Base-by-base conservation (phyloP, 805 yeast species). In the Pichia californica region DNA sequence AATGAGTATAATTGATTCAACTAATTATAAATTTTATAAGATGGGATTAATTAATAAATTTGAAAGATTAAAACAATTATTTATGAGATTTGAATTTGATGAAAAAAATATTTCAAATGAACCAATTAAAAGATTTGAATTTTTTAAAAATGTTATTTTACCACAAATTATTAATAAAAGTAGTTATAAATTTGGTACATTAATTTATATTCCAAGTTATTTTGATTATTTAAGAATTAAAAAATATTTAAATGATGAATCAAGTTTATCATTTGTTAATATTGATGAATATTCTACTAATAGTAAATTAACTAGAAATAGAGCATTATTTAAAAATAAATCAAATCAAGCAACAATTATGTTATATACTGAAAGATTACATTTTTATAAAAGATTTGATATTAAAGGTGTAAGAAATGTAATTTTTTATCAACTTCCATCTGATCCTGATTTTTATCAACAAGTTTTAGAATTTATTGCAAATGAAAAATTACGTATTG, bases 281-380 rank as follows among this genome's bases (percentile, higher is more conserved):
- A 69, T 87, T 36, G 88, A 89, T 59, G 99, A 93, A 63, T 93
- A 93, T 63, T 73, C 94, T 2, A 63, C 77, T 1, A 83, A 78
- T 50, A 70, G 83, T n/a, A 81, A 83, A 45, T 60, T 87, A 28
- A 77, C 88, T 1, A 71, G 87, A 38, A 76, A 81, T 16, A 73
- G 98, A 51, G 73, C 86, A 7, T 65, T 73, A 31, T 93, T 93
- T 58, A 76, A 74, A 27, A 71, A 76, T 29, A 54, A 51, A 25
- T 45, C 55, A 16, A 52, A 52, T 23, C 43, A 45, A 32, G 60
- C 61, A 11, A 75, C 75, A 3, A 72, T 91, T 23, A 60, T 93
- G 67, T 64, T 93, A n/a, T 91, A 91, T 63, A 86, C 97, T 0
- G 98, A 91, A 56, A 81, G 99, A 71, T 68, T 91, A 59, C 98